Evolutionary conservation across 1,284 basidiomycete genomes (phyloP), one percentile per base, ranked within the genome.

Genomic region (Boletus mariae): DNA sequence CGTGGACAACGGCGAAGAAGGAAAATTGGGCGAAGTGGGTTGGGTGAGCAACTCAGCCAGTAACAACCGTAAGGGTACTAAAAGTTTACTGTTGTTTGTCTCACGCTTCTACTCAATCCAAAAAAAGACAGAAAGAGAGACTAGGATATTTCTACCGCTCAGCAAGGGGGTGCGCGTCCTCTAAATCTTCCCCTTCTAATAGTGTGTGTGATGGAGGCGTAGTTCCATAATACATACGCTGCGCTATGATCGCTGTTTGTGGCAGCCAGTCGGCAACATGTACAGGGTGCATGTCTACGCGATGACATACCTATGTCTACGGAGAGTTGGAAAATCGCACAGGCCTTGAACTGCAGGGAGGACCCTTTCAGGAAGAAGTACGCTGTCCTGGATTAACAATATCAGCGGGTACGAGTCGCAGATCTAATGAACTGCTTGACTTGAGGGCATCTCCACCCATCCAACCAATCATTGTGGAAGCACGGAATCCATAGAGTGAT

Each of bases 391-490:
- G 34, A 48, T 53, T 25, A 34, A 51, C 46, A 57, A 55, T 46
- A 55, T 62, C 43, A 61, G 54, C 45, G 26, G 48, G 49, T 37
- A 32, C 51, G 47, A 40, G 48, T 46, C 45, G 23, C 34, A 53
- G 54, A 58, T 37, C 42, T 46, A 53, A 57, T 51, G 45, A 47
- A 51, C 42, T 50, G 47, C 57, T 79, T 61, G 59, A 91, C 90
- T 92, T 92, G 80, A 87, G 92, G 8, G 82, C 69, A 70, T 92
- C 90, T 57, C 90, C 90, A 52, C 85, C 88, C 44, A 83, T 73
- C 91, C 90, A 92, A 23, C 90, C 91, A 34, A 90, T 65, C 43
- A 94, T 70, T 0, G 92, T 94, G 3, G 87, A 90, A 66, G 83
- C 76, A 37, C 90, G 80, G 71, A 94, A 94, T 11, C 92, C 92